Conservation (phyloP, 2,329 filamentous ascomycete species). For the Penicillium hesseltinei region DNA sequence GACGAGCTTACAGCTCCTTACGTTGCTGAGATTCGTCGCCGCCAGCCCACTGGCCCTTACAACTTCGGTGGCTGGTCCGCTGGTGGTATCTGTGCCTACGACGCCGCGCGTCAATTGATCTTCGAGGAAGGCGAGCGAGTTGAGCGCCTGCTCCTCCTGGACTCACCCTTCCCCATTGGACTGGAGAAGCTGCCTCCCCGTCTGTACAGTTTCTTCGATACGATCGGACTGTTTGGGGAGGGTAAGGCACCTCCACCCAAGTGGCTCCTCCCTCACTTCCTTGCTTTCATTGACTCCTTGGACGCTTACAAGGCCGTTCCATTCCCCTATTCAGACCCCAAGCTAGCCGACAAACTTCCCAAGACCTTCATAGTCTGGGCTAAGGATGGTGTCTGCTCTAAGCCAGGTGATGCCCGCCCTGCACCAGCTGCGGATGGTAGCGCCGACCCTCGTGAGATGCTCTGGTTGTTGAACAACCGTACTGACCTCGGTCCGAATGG, state of each 20-base stretch:
- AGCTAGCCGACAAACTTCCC: conserved; percentile 37
- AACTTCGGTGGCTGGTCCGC: conserved; percentile 72
- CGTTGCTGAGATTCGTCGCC: conserved; percentile 47
- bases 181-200: conserved; percentile 64
- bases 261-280: conserved; percentile 54
- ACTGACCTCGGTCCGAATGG: conserved; percentile 49
- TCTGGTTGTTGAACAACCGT: conserved; percentile 49
- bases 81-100: conserved; percentile 70
- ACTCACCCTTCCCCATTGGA: conserved; percentile 64
- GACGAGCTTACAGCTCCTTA: conserved; percentile 40
- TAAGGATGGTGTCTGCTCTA: conserved; percentile 48
- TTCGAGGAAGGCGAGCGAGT: conserved; percentile 56
- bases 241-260: conserved; percentile 45
- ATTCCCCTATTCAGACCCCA: conserved; percentile 30
- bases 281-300: conserved; percentile 49
- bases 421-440: conserved; percentile 39
- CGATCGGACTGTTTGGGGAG: conserved; percentile 48
- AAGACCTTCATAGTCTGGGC: conserved; percentile 50
- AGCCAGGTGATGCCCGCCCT: conserved; percentile 41
- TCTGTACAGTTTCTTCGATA: conserved; percentile 51
- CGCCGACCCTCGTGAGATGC: conserved; percentile 49
- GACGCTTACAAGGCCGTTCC: conserved; percentile 44
- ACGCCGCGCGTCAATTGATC: conserved; percentile 61
- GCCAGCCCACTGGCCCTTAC: conserved; percentile 57
- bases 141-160: conserved; percentile 62